Base-by-base conservation (phyloP, 495 filamentous ascomycete genomes). In the Mytilinidion resinicola region DNA sequence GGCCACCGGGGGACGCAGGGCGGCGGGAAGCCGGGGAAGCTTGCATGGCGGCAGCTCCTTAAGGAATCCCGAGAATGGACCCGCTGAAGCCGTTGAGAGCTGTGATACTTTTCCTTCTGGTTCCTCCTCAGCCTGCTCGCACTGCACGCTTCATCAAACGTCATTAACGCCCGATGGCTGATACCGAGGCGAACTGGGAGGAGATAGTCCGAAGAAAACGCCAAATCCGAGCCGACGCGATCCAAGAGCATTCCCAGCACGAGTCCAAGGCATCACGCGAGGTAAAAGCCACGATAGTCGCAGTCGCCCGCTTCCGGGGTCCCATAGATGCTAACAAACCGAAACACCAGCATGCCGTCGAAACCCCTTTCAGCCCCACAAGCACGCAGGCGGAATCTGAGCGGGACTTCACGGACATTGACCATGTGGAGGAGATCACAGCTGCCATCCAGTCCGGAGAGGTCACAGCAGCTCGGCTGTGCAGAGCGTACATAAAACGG, bases 401-500 rank as follows among this genome's bases (percentile, higher is more conserved):
- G 21, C 65, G 69, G 47, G 62, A 62, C 17, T 74, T 78, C 12
- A 74, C 77, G 9, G 72, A 74, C 19, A 74, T 78, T 41, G 72
- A 74, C 39, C 69, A 70, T 49, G 65, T 79, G 12, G 48, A 61
- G 1, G 46, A 49, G 9, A 53, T 82, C 11, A 48, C 76, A 1
- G 55, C 71, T 15, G 56, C 48, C 14, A 62, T 80, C 5, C 62
- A 63, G 30, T 69, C 66, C 11, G 73, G 78, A 1, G 63, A 72
- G 30, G 73, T 74, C 34, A 77, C 59, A 7, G 78, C 78, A 0
- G 70, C 74, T 50, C 64, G 69, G 9, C 71, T 81, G 8, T 67
- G 67, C 30, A 63, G 41, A 37, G 74, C 76, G 33, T 82, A 80
- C 63, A 80, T 82, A 43, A 68, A 70, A 67, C 76, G 77, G 79